Percentiles rank a stretch among this genome's conserved stretches.
Evolutionary conservation across 2,329 filamentous ascomycete genomes (phyloP).

Genomic region (Seiridium cupressi): DNA sequence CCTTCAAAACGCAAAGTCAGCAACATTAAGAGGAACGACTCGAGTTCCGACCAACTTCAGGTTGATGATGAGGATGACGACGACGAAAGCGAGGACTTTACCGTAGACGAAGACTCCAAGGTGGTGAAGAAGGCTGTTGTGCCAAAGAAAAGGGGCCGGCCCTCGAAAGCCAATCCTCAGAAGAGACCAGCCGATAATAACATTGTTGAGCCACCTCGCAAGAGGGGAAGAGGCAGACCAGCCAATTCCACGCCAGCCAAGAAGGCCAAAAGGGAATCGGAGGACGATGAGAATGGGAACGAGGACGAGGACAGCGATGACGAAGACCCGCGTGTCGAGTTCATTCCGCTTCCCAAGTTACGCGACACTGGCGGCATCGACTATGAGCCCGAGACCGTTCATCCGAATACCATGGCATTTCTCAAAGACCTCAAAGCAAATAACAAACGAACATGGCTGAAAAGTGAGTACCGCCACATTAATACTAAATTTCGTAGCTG

Average conservation of each 20-base stretch:
- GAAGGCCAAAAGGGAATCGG: conserved; percentile 5
- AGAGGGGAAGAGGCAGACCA: conserved; percentile 9
- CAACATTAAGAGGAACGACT: not conserved
- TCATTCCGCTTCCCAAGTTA: conserved; percentile 39
- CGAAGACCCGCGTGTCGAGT: conserved; percentile 33
- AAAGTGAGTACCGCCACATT: conserved; percentile 4
- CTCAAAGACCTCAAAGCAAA: conserved; percentile 58
- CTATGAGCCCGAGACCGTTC: conserved; percentile 52
- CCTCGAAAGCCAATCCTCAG: not conserved
- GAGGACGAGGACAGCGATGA: conserved; percentile 29
- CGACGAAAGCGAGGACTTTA: too few relatives aligned
- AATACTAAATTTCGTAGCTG: not conserved
- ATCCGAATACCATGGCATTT: conserved; percentile 58
- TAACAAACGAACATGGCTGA: conserved; percentile 54
- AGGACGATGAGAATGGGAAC: conserved; percentile 16
- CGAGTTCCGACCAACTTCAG: not conserved
- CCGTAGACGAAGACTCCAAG: not conserved
- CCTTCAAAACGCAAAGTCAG: not conserved
- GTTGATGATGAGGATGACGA: not conserved
- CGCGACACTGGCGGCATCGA: conserved; percentile 39
- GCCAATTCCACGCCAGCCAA: not conserved
- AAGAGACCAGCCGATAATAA: conserved; percentile 1
- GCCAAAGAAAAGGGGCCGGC: not conserved
- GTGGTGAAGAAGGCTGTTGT: not conserved
- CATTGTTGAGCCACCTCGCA: not conserved